A percentile compares a stretch with the other conserved stretches of the same genome.
phyloP scores from a whole-genome alignment of 148 eudicot genomes.

The Rhododendron ferrugineum region DNA sequence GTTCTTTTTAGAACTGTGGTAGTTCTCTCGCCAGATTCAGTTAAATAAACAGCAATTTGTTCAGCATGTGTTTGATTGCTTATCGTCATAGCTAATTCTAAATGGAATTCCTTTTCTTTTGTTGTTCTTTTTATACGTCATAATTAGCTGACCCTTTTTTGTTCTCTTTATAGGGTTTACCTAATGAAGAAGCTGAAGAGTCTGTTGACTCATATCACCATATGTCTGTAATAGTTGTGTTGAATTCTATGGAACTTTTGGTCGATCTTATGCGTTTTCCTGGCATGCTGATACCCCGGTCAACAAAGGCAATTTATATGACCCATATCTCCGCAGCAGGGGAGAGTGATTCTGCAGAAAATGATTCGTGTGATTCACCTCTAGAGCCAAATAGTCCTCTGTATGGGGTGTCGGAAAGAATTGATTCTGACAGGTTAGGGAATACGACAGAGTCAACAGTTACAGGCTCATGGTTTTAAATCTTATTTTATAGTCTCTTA shows the following conservation, averaged over 20 bases:
- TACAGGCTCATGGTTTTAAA: neutral
- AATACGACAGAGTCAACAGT: neutral
- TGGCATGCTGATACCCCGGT: slow-evolving; percentile 84
- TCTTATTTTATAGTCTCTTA: neutral
- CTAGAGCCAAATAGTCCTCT: slow-evolving; percentile 96
- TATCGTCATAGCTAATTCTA: neutral
- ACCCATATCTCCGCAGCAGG: slow-evolving; percentile 91
- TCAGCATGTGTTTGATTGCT: slow-evolving; percentile 7
- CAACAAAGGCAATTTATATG: slow-evolving; percentile 84
- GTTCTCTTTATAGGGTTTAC: slow-evolving; percentile 64
- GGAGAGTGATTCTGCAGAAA: slow-evolving; percentile 99
- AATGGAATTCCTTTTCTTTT: neutral
- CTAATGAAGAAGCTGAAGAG: slow-evolving; percentile 71
- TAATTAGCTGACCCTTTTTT: neutral
- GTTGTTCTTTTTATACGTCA: neutral
- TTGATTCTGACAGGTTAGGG: slow-evolving; percentile 74
- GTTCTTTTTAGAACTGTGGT: neutral
- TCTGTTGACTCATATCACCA: slow-evolving; percentile 80
- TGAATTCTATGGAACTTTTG: slow-evolving; percentile 82
- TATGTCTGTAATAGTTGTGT: slow-evolving; percentile 85
- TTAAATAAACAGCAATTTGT: neutral
- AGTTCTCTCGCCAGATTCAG: neutral
- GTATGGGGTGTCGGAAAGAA: slow-evolving; percentile 66
- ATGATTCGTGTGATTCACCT: slow-evolving; percentile 99
- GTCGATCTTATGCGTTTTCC: slow-evolving; percentile 96